Evolutionary conservation across 495 filamentous ascomycete genomes (phyloP).

Genomic region (Penicillium samsonianum): DNA sequence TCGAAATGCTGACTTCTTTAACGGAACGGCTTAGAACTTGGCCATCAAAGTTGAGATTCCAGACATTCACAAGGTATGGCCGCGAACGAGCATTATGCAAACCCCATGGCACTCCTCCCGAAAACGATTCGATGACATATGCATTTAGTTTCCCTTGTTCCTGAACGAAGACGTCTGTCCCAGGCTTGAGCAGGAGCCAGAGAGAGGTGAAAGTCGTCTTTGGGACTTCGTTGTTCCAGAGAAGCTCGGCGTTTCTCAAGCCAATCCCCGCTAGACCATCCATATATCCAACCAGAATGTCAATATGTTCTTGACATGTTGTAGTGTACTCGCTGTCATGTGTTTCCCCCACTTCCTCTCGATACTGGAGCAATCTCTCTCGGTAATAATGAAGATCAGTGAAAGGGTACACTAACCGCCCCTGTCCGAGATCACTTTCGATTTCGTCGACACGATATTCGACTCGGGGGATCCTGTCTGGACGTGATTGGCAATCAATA

Average conservation of each 20-base stretch:
- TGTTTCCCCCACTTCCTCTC: background rate
- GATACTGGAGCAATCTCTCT: background rate
- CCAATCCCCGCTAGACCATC: background rate
- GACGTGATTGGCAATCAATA: background rate
- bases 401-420: background rate
- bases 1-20: background rate
- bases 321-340: background rate
- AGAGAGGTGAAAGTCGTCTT: background rate
- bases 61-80: background rate
- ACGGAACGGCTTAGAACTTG: background rate
- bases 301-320: background rate
- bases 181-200: background rate
- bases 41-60: conserved; percentile 2
- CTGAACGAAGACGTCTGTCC: background rate
- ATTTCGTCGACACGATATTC: background rate
- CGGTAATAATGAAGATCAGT: background rate
- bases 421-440: background rate
- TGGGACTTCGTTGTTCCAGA: background rate
- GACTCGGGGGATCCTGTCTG: background rate
- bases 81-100: background rate
- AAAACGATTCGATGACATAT: background rate
- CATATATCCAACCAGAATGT: background rate
- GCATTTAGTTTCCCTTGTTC: background rate
- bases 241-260: background rate
- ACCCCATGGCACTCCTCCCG: background rate